Conservation (phyloP, 805 yeast species). For the Cyberlindnera subsufficiens region DNA sequence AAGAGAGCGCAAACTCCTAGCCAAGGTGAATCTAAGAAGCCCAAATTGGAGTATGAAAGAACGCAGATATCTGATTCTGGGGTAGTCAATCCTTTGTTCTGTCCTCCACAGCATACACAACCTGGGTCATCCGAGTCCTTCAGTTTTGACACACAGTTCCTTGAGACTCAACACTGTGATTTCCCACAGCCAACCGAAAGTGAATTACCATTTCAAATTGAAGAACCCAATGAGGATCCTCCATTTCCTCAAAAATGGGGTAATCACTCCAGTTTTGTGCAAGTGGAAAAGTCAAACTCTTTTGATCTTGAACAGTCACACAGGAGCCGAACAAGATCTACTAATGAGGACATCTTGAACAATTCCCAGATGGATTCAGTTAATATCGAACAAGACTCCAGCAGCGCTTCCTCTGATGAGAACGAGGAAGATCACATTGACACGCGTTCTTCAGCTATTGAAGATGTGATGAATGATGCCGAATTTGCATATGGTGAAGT, state of each 20-base stretch:
- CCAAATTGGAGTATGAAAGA: background rate
- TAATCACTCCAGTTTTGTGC: background rate
- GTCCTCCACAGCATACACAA: background rate
- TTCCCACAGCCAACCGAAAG: background rate
- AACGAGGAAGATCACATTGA: background rate
- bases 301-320: background rate
- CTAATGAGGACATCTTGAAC: no score
- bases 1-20: background rate
- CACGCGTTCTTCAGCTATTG: background rate
- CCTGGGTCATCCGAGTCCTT: background rate
- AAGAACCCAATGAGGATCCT: background rate
- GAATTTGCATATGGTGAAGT: background rate
- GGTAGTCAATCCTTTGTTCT: background rate
- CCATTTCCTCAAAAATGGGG: background rate
- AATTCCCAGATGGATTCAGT: no score
- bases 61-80: background rate
- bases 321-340: no score
- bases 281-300: slow-evolving; percentile 1
- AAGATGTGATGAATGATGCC: background rate
- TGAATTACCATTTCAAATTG: background rate
- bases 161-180: background rate
- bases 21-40: background rate
- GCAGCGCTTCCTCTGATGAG: background rate
- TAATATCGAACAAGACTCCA: no score
- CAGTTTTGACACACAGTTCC: slow-evolving; percentile 1